Evolutionary conservation across 2,329 filamentous ascomycete species (phyloP).

Genomic region (Fusarium coffeatum): DNA sequence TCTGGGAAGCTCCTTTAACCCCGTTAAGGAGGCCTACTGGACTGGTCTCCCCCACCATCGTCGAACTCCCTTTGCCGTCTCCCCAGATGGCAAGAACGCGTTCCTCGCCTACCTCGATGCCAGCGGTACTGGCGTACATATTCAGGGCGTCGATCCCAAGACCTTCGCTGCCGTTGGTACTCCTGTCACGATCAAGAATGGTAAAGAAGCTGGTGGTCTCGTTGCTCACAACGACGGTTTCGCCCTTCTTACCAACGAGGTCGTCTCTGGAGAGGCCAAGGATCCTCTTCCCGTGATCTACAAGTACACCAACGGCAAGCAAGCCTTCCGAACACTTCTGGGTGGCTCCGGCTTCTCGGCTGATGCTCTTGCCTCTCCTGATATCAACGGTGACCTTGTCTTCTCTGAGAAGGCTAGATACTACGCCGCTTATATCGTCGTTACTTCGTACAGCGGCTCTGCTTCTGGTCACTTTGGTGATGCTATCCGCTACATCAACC

Average conservation of each 20-base stretch:
- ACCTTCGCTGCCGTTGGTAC: slow-evolving; percentile 66
- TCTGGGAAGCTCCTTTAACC: slow-evolving; percentile 65
- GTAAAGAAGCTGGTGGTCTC: slow-evolving; percentile 69
- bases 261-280: slow-evolving; percentile 61
- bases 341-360: slow-evolving; percentile 66
- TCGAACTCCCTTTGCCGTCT: slow-evolving; percentile 71
- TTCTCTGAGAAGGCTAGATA: slow-evolving; percentile 66
- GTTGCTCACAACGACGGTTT: slow-evolving; percentile 74
- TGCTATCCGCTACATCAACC: slow-evolving; percentile 57
- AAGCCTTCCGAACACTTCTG: slow-evolving; percentile 69
- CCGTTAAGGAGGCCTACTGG: slow-evolving; percentile 70
- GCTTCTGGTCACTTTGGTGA: slow-evolving; percentile 70
- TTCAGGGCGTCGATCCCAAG: slow-evolving; percentile 66
- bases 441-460: slow-evolving; percentile 66
- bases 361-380: slow-evolving; percentile 64
- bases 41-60: slow-evolving; percentile 70
- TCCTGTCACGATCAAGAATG: slow-evolving; percentile 63
- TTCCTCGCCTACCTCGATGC: slow-evolving; percentile 71
- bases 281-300: slow-evolving; percentile 69
- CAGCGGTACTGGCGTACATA: slow-evolving; percentile 65
- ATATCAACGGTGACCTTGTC: slow-evolving; percentile 72
- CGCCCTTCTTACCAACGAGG: slow-evolving; percentile 70
- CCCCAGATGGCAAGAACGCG: slow-evolving; percentile 68
- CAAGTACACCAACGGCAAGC: slow-evolving; percentile 64
- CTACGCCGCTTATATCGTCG: slow-evolving; percentile 72